Percentiles rank a stretch among this genome's conserved stretches.
Conservation (phyloP, 495 filamentous ascomycete genomes). For the Articulospora tetracladia region DNA sequence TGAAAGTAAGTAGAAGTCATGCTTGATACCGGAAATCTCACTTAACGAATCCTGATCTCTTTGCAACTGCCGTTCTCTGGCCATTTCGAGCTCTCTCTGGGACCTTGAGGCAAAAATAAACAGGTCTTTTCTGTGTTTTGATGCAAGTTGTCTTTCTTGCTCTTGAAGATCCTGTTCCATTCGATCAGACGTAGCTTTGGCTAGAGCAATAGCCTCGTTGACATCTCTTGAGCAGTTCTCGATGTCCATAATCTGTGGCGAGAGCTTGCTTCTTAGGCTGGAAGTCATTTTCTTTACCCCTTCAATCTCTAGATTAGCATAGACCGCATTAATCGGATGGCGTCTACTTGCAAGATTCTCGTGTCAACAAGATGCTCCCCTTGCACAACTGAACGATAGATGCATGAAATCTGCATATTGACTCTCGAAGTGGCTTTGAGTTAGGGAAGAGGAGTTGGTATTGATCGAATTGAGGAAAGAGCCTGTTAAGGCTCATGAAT, state of each 20-base stretch:
- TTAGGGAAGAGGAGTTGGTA: conserved; percentile 32
- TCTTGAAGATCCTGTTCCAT: conserved; percentile 20
- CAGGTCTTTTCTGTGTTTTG: conserved; percentile 12
- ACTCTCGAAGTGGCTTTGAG: conserved; percentile 27
- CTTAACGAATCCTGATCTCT: conserved; percentile 7
- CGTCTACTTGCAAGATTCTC: conserved; percentile 16
- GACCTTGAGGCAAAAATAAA: conserved; percentile 7
- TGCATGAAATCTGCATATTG: conserved; percentile 34
- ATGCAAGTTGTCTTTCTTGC: conserved; percentile 19
- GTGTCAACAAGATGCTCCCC: conserved; percentile 24
- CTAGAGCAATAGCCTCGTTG: conserved; percentile 16
- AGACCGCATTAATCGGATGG: conserved; percentile 4
- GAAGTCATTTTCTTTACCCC: conserved; percentile 11
- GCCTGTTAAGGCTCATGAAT: conserved; percentile 27
- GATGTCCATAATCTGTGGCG: conserved; percentile 18
- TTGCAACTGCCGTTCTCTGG: conserved; percentile 10
- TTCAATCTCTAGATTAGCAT: conserved; percentile 16
- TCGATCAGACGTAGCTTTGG: conserved; percentile 20
- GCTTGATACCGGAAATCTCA: conserved; percentile 4
- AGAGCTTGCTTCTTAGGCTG: conserved; percentile 21
- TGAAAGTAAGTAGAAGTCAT: conserved; percentile 1
- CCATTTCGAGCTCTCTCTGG: conserved; percentile 6
- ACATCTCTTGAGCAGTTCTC: conserved; percentile 20
- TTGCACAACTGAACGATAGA: conserved; percentile 31
- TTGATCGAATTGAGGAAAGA: conserved; percentile 30